A percentile compares a stretch with the other conserved stretches of the same genome.
phyloP scores from a whole-genome alignment of 2,329 filamentous ascomycete species.

The Colletotrichum godetiae region DNA sequence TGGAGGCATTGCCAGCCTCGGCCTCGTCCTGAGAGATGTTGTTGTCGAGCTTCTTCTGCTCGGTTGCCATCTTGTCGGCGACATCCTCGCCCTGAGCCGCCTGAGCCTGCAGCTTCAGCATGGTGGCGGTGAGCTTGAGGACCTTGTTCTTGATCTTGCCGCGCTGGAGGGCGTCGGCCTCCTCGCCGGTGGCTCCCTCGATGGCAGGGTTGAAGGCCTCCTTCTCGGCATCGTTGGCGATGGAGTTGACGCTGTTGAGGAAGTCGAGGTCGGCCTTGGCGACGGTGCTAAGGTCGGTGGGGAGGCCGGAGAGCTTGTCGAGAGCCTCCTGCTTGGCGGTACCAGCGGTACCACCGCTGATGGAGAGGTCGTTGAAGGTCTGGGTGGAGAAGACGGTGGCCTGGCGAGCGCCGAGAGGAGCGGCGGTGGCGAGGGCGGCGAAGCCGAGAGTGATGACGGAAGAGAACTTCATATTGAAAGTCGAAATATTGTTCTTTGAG shows the following conservation, averaged over 20 bases:
- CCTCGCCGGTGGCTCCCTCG: conserved; percentile 56
- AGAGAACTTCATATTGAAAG: conserved; percentile 49
- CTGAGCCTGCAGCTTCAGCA: conserved; percentile 61
- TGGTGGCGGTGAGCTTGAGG: conserved; percentile 64
- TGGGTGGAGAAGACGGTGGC: conserved; percentile 45
- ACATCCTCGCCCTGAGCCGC: conserved; percentile 62
- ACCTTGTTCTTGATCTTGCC: conserved; percentile 73
- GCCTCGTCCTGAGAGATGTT: conserved; percentile 61
- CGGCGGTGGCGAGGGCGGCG: conserved; percentile 42
- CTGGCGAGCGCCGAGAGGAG: conserved; percentile 42
- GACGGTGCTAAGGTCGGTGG: conserved; percentile 56
- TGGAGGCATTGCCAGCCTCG: conserved; percentile 59
- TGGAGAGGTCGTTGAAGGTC: conserved; percentile 58
- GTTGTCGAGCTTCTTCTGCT: conserved; percentile 64
- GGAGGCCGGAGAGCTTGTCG: conserved; percentile 50
- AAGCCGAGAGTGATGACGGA: conserved; percentile 42
- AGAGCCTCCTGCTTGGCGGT: conserved; percentile 56
- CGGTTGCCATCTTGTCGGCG: conserved; percentile 54
- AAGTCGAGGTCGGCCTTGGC: conserved; percentile 59
- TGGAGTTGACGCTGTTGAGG: conserved; percentile 61
- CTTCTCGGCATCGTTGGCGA: conserved; percentile 64
- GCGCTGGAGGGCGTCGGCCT: conserved; percentile 60
- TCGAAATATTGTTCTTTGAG: not conserved
- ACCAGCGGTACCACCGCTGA: conserved; percentile 58
- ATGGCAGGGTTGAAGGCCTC: conserved; percentile 67